phyloP scores from a whole-genome alignment of 2,329 filamentous ascomycete species.

The Ascochyta lentis region DNA sequence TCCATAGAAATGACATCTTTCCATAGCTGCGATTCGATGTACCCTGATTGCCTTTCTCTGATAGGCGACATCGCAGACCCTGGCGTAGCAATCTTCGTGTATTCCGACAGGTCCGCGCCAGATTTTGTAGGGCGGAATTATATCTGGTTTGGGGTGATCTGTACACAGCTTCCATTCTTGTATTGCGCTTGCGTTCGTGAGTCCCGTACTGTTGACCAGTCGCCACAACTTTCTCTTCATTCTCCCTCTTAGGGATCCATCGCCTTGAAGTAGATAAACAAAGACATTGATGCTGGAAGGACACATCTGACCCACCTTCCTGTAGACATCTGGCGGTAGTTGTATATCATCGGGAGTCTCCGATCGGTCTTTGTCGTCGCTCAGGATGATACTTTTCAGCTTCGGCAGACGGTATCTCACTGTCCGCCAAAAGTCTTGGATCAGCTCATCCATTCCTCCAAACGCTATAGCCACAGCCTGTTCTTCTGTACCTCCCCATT shows the following conservation, averaged over 20 bases:
- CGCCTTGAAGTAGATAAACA: conserved; percentile 2
- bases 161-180: too few species aligned
- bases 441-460: neutral
- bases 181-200: too few species aligned
- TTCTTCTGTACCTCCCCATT: conserved; percentile 5
- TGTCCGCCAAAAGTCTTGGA: conserved; percentile 10
- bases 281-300: conserved; percentile 5
- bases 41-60: neutral
- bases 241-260: neutral
- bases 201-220: neutral
- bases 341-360: neutral
- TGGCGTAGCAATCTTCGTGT: neutral
- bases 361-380: conserved; percentile 7
- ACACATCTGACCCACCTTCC: conserved; percentile 8
- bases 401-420: neutral
- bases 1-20: neutral
- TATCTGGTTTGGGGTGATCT: too few species aligned
- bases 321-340: conserved; percentile 5
- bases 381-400: neutral
- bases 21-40: conserved; percentile 1
- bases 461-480: conserved; percentile 2
- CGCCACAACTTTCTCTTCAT: conserved; percentile 4
- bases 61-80: neutral
- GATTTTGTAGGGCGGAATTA: neutral
- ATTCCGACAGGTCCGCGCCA: neutral